Conservation (phyloP, 345 rosid genomes). For the Geranium rotundifolium region DNA sequence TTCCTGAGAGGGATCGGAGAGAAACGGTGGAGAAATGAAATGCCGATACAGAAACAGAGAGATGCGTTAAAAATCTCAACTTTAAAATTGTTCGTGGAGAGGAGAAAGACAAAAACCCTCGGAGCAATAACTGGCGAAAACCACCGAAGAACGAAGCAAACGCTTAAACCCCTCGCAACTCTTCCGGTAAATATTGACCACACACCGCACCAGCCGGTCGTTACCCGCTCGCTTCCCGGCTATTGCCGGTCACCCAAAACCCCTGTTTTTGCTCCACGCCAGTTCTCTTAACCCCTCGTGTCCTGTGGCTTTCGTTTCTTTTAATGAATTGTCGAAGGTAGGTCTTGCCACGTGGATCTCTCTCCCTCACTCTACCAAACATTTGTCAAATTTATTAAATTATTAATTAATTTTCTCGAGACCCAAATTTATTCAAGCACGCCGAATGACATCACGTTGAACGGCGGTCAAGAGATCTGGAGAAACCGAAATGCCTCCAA, state of each 20-base stretch:
- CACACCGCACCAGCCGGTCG: background rate
- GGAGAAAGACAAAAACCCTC: background rate
- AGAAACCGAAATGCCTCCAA: no score
- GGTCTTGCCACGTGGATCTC: background rate
- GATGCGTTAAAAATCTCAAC: background rate
- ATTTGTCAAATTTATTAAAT: background rate
- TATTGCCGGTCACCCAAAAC: background rate
- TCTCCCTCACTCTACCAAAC: background rate
- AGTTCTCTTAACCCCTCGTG: background rate
- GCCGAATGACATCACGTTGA: no score
- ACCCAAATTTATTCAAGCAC: no score
- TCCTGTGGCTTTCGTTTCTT: no score
- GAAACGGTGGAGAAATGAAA: background rate
- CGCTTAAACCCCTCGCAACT: background rate
- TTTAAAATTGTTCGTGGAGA: background rate
- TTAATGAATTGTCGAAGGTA: background rate
- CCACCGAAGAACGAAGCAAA: no score
- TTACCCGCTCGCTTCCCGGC: background rate
- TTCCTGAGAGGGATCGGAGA: background rate
- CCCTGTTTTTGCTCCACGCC: background rate
- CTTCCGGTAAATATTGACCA: background rate
- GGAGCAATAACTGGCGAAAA: background rate
- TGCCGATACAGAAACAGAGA: background rate
- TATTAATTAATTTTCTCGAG: no score
- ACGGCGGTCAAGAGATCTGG: no score